Evolutionary conservation across 2,329 filamentous ascomycete species (phyloP), one percentile per base, ranked within the genome.

Genomic region (Claviceps arundinis): DNA sequence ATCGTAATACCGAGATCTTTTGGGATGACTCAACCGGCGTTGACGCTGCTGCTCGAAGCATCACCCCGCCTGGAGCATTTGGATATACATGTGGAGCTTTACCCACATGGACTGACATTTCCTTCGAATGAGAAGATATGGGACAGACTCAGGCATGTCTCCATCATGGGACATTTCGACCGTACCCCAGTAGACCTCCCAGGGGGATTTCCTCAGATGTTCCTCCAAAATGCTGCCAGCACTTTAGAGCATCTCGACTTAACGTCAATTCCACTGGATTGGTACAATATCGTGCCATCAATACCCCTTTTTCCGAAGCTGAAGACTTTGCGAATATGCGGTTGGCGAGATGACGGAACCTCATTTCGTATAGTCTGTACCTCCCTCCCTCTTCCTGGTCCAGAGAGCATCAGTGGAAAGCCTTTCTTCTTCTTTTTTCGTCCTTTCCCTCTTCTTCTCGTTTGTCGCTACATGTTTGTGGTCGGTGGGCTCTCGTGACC

Each of bases 271-370:
- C 58, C 59, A 11, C 49, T 50, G 41, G 52, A 52, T 16, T 63
- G 60, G 60, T 52, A 54, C 24, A 47, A 19, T 9, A 44, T 47
- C 17, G 26, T 26, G 26, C 26, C 26, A 26, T 38, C 37, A 0
- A 22, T 62, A 22, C 59, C 60, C 4, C 22, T 50, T 3, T 57
- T 68, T 53, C 61, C 64, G 3, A 58, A 57, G 3, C 52, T 68
- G 30, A 62, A 61, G 54, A 56, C 60, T 44, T 49, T 68, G n/a
- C 58, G 60, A 19, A 53, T 67, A 26, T 2, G 2, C 26, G 6
- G 7, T 26, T 8, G 59, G 59, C 45, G 48, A 60, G 47, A 51
- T 54, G 48, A 19, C 55, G 49, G 52, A 9, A 2, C 17, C 37
- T 9, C 41, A 17, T 34, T 42, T 38, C 44, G 41, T 2, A 56